Conservation (phyloP, 2,329 filamentous ascomycete species). For the Aspergillus ochraceus region DNA sequence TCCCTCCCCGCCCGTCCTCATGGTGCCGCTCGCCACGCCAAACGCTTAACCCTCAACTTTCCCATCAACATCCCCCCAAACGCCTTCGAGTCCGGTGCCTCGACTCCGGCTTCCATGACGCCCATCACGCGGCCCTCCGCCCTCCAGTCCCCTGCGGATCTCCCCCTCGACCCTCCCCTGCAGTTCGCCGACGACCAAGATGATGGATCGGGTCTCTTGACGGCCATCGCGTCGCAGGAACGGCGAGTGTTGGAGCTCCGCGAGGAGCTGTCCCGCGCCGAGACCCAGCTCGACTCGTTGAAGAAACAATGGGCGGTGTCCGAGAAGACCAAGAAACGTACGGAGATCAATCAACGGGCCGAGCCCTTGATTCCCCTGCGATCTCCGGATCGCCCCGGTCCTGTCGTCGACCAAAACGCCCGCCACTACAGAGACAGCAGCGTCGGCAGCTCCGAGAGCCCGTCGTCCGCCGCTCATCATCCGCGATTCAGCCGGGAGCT, state of each 20-base stretch:
- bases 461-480: conserved; percentile 25
- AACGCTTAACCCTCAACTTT: conserved; percentile 49
- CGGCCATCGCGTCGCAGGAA: conserved; percentile 89
- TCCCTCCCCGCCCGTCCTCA: conserved; percentile 37
- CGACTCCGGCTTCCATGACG: conserved; percentile 35
- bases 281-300: conserved; percentile 70
- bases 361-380: conserved; percentile 61
- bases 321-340: conserved; percentile 74
- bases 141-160: conserved; percentile 30
- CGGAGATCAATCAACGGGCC: conserved; percentile 60
- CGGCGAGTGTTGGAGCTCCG: conserved; percentile 84
- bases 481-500: conserved; percentile 58
- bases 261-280: conserved; percentile 83
- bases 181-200: conserved; percentile 33
- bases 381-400: conserved; percentile 31
- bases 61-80: conserved; percentile 42
- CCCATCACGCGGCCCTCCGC: conserved; percentile 34
- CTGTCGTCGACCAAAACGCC: conserved; percentile 11
- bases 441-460: conserved; percentile 25
- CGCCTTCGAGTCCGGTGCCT: conserved; percentile 22
- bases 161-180: conserved; percentile 26
- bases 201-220: conserved; percentile 71
- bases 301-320: conserved; percentile 82
- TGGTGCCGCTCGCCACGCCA: conserved; percentile 41
- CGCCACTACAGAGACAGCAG: conserved; percentile 29